Evolutionary conservation across 208 protist species (phyloP).

Genomic region (Leptomonas pyrrhocoris): DNA sequence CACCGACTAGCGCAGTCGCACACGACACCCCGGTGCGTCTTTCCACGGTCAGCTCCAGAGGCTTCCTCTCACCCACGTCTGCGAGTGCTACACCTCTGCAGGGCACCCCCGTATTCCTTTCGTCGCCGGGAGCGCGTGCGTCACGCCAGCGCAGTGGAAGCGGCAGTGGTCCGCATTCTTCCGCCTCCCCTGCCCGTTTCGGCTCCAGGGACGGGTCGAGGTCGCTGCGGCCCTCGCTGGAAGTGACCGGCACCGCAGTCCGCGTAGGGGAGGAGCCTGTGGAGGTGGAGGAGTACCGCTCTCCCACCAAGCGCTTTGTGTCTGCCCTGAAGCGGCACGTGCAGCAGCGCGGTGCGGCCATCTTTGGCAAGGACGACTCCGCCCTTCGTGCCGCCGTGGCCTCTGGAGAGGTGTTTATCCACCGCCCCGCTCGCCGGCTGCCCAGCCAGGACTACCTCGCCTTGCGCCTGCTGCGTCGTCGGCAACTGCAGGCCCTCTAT

Average conservation of each 20-base stretch:
- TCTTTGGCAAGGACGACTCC: slow-evolving; percentile 4
- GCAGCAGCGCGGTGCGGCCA: slow-evolving; percentile 10
- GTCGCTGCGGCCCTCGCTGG: neutral
- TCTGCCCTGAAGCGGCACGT: slow-evolving; percentile 11
- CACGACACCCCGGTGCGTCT: slow-evolving; percentile 11
- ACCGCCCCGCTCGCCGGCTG: slow-evolving; percentile 10
- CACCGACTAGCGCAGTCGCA: neutral
- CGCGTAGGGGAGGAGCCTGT: too few species aligned
- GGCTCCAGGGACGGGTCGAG: neutral
- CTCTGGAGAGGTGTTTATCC: slow-evolving; percentile 30
- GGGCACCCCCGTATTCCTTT: slow-evolving; percentile 15
- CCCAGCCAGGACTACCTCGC: slow-evolving; percentile 28
- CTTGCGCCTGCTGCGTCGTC: slow-evolving; percentile 20
- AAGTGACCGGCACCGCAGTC: slow-evolving; percentile 15
- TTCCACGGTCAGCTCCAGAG: slow-evolving; percentile 16
- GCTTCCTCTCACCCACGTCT: slow-evolving; percentile 22
- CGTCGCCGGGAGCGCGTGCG: neutral
- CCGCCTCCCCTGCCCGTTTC: neutral
- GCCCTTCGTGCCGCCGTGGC: slow-evolving; percentile 12
- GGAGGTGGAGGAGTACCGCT: slow-evolving; percentile 3
- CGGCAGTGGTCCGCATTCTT: neutral
- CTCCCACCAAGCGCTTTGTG: slow-evolving; percentile 22
- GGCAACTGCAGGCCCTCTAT: slow-evolving; percentile 27
- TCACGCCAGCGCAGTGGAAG: neutral
- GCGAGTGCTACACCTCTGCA: slow-evolving; percentile 16